phyloP scores from a whole-genome alignment of 768 basidiomycete genomes.

The Pholiota conissans region DNA sequence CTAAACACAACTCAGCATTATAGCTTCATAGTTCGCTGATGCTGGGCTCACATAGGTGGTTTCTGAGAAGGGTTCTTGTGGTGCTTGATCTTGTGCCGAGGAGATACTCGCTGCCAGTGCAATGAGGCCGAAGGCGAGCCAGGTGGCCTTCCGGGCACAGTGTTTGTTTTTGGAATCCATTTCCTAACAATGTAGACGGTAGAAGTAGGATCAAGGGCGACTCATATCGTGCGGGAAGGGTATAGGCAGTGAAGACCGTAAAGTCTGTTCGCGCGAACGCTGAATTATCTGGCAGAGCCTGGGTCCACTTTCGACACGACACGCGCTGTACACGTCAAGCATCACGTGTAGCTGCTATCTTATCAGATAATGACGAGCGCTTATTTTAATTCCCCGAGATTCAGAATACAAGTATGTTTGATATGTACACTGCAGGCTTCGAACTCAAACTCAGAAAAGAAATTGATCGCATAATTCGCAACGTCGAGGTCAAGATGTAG shows the following conservation, averaged over 20 bases:
- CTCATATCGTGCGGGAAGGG: slow-evolving; percentile 13
- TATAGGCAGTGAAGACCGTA: slow-evolving; percentile 1
- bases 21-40: neutral
- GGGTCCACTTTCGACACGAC: slow-evolving; percentile 14
- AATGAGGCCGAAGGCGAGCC: slow-evolving; percentile 62
- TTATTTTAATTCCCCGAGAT: neutral
- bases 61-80: slow-evolving; percentile 29
- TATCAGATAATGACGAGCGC: slow-evolving; percentile 16
- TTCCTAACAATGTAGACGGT: slow-evolving; percentile 4
- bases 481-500: too few species aligned
- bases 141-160: slow-evolving; percentile 47
- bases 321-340: slow-evolving; percentile 25
- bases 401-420: too few species aligned
- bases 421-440: too few species aligned
- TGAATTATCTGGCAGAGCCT: neutral
- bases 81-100: slow-evolving; percentile 38
- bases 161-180: slow-evolving; percentile 30
- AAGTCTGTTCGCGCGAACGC: slow-evolving; percentile 1
- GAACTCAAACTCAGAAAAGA: too few species aligned
- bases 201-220: slow-evolving; percentile 14
- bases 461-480: too few species aligned
- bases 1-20: slow-evolving; percentile 7
- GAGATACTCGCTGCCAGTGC: slow-evolving; percentile 46
- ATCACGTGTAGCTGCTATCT: slow-evolving; percentile 23
- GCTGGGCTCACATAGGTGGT: slow-evolving; percentile 26